phyloP scores from a whole-genome alignment of 1,284 basidiomycete genomes.

The Vanrija pseudolonga region DNA sequence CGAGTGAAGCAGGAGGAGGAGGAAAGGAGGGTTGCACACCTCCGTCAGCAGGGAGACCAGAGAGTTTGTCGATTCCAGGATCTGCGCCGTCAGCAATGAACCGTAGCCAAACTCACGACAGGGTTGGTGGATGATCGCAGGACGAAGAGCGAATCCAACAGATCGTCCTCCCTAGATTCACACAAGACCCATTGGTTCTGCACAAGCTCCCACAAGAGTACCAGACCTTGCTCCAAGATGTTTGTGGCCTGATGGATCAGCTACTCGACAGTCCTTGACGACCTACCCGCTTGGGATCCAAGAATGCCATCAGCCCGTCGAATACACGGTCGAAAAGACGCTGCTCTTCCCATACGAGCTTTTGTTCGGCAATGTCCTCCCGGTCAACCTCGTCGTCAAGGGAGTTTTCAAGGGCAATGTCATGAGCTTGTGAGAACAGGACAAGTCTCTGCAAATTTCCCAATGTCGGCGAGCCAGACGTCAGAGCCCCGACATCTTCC shows the following conservation, averaged over 20 bases:
- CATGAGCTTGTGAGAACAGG: slow-evolving; percentile 27
- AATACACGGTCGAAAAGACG: slow-evolving; percentile 30
- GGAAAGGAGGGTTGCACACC: slow-evolving; percentile 38
- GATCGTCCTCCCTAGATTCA: slow-evolving; percentile 30
- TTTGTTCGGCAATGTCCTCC: slow-evolving; percentile 1
- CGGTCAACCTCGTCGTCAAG: slow-evolving; percentile 6
- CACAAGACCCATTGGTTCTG: slow-evolving; percentile 43
- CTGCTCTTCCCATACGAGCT: slow-evolving; percentile 23
- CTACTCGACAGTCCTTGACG: neutral
- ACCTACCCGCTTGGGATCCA: slow-evolving; percentile 27
- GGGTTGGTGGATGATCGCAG: slow-evolving; percentile 24
- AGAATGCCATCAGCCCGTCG: slow-evolving; percentile 25
- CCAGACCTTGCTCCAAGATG: slow-evolving; percentile 34
- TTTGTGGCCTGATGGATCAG: slow-evolving; percentile 17
- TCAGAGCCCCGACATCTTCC: slow-evolving; percentile 22
- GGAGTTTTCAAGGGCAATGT: slow-evolving; percentile 5
- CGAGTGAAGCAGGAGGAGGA: slow-evolving; percentile 28
- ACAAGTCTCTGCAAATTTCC: slow-evolving; percentile 33
- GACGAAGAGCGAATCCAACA: slow-evolving; percentile 36
- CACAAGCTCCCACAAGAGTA: slow-evolving; percentile 42
- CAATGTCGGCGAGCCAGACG: slow-evolving; percentile 14
- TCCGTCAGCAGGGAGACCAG: slow-evolving; percentile 35
- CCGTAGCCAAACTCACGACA: slow-evolving; percentile 20
- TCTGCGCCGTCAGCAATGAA: slow-evolving; percentile 13
- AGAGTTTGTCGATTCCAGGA: slow-evolving; percentile 42